A percentile compares a stretch with the other conserved stretches of the same genome.
These are phyloP conservation scores for Rhizopus sp. DNA, from an alignment of 371 early-diverging fungal species.

Conservation along the genomic window DNA sequence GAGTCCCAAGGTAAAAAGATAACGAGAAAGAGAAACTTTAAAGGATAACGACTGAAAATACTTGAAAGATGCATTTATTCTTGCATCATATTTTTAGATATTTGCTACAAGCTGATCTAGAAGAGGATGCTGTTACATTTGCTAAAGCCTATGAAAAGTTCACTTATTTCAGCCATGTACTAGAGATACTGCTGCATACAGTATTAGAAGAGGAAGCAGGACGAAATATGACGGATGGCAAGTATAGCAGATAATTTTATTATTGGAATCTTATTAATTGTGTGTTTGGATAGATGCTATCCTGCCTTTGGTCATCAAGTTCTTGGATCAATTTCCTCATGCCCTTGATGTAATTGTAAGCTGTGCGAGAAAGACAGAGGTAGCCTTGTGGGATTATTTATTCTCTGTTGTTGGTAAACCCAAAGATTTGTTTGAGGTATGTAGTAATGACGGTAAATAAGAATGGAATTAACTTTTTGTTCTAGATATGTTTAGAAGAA, in stretches of 20 bases:
- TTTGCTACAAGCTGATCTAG: constrained; percentile 52
- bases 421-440: constrained; percentile 75
- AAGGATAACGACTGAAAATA: neutral
- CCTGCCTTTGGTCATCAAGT: constrained; percentile 68
- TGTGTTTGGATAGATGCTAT: constrained; percentile 50
- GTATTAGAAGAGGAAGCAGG: constrained; percentile 81
- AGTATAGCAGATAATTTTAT: neutral
- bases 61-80: constrained; percentile 76
- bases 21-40: neutral
- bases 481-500: constrained; percentile 67
- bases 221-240: constrained; percentile 36
- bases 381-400: constrained; percentile 85
- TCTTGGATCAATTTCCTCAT: constrained; percentile 74
- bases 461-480: neutral
- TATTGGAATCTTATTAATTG: neutral
- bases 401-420: constrained; percentile 83
- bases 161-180: constrained; percentile 80
- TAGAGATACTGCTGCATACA: constrained; percentile 84
- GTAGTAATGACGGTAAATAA: neutral
- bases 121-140: constrained; percentile 66
- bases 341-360: constrained; percentile 83
- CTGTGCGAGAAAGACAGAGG: constrained; percentile 90
- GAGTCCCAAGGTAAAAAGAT: constrained; percentile 71
- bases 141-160: constrained; percentile 66
- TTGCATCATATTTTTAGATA: constrained; percentile 71